Evolutionary conservation across 176 grass and related monocot species (phyloP).

Genomic region (Aegilops speltoides): DNA sequence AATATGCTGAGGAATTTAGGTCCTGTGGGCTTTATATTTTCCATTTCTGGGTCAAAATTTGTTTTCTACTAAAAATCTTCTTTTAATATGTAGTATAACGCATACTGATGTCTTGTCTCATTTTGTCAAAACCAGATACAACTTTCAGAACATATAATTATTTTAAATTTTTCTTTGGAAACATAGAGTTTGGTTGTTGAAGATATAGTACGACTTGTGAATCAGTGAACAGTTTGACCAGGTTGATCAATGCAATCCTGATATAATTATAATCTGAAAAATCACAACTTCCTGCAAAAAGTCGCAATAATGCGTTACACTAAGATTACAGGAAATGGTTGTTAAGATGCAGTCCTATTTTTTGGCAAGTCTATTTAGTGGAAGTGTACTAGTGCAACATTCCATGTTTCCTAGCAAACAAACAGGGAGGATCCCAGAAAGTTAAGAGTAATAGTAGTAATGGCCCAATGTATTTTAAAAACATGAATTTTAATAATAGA

Average conservation of each 20-base stretch:
- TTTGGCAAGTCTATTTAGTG: not conserved
- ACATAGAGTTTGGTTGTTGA: not conserved
- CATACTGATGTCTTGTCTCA: not conserved
- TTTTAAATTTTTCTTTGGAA: not conserved
- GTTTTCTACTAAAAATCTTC: not conserved
- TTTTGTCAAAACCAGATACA: constrained; percentile 15
- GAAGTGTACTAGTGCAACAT: not conserved
- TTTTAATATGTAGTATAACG: not conserved
- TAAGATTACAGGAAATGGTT: not conserved
- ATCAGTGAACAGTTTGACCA: not conserved
- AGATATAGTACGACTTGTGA: not conserved
- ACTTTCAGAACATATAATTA: not conserved
- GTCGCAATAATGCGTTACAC: not conserved
- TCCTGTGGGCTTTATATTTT: not conserved
- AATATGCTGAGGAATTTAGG: constrained; percentile 10
- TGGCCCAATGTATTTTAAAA: not conserved
- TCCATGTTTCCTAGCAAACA: not conserved
- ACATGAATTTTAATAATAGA: not conserved
- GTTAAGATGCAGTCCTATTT: constrained; percentile 3
- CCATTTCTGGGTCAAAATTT: not conserved
- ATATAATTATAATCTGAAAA: not conserved
- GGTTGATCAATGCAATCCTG: not conserved
- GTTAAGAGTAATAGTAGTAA: not conserved
- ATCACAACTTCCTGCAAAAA: not conserved
- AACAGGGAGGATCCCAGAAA: not conserved